Evolutionary conservation across 2,329 filamentous ascomycete species (phyloP), one percentile per base, ranked within the genome.

Genomic region (Lithohypha guttulata): DNA sequence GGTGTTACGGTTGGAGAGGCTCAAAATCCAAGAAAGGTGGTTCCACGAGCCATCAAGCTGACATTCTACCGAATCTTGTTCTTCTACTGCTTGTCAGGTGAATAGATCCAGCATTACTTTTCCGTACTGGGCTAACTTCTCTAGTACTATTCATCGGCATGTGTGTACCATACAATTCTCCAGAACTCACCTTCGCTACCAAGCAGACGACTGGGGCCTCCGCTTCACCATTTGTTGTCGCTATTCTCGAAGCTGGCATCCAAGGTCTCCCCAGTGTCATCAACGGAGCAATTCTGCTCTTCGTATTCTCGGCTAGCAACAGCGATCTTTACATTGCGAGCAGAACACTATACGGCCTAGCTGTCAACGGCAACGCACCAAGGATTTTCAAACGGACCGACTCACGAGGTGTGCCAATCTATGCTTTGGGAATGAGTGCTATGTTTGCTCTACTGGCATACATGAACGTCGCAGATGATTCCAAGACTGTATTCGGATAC

Each of bases 11-110:
- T 84, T 22, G 81, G 79, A 38, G 81, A 86, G 60, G 81, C 81
- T 0, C 79, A 85, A 62, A 86, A 86, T 61, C 83, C 83, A 1
- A 76, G 81, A 55, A 75, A 74, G 58, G 82, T 77, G 11, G 78
- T 89, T 45, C 83, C 83, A 5, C 75, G 77, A 43, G 82, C 81
- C 38, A 86, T 86, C 66, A 81, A 77, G 57, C 69, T 85, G 34
- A 86, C 81, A 49, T 87, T 87, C 61, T 87, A 75, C 65, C 82
- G 83, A 42, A 87, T 89, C 57, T 61, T 84, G 49, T 66, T 87
- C 64, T 89, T 89, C 68, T 89, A 89, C 66, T 70, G 77, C 52
- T 59, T 84, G 42, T 78, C 73, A 15, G n/a, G n/a, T n/a, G n/a
- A n/a, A n/a, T n/a, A n/a, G n/a, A n/a, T n/a, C n/a, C n/a, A n/a